phyloP scores from a whole-genome alignment of 2,329 filamentous ascomycete genomes.

The Stemphylium vesicarium region DNA sequence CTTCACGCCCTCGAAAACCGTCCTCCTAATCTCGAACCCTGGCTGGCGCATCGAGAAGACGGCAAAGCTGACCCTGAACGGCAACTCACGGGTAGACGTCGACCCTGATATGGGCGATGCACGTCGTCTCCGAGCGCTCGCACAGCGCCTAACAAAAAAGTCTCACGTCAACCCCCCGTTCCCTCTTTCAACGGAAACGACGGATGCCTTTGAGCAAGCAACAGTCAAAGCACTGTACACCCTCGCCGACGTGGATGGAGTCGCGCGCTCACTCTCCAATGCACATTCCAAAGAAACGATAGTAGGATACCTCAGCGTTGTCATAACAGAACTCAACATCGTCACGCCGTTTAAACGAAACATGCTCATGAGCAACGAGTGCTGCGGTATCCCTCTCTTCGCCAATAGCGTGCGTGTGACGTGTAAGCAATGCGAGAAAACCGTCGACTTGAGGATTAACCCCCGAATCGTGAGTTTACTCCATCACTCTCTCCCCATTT shows the following conservation, averaged over 20 bases:
- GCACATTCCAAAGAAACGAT: slow-evolving; percentile 43
- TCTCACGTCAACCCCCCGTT: slow-evolving; percentile 60
- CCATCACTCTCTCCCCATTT: background rate
- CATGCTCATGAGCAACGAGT: slow-evolving; percentile 56
- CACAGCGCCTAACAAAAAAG: slow-evolving; percentile 55
- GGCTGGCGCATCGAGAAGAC: slow-evolving; percentile 48
- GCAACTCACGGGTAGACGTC: slow-evolving; percentile 60
- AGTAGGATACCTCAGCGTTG: slow-evolving; percentile 54
- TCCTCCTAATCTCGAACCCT: slow-evolving; percentile 59
- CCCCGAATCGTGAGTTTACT: slow-evolving; percentile 47
- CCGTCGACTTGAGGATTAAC: slow-evolving; percentile 49
- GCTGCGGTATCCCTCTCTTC: slow-evolving; percentile 62
- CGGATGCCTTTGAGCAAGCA: slow-evolving; percentile 28
- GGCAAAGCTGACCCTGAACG: slow-evolving; percentile 45
- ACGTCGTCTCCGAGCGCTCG: slow-evolving; percentile 60
- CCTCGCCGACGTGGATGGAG: slow-evolving; percentile 55
- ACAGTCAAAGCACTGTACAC: slow-evolving; percentile 49
- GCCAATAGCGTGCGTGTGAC: slow-evolving; percentile 53
- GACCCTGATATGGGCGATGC: slow-evolving; percentile 62
- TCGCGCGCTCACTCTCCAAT: slow-evolving; percentile 34
- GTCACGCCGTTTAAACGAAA: slow-evolving; percentile 49
- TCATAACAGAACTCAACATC: slow-evolving; percentile 53
- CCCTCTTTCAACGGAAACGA: slow-evolving; percentile 43
- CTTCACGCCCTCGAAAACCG: slow-evolving; percentile 58
- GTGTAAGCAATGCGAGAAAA: slow-evolving; percentile 52